Conservation (phyloP, 2,329 filamentous ascomycete species). For the Aspergillus ruber region DNA sequence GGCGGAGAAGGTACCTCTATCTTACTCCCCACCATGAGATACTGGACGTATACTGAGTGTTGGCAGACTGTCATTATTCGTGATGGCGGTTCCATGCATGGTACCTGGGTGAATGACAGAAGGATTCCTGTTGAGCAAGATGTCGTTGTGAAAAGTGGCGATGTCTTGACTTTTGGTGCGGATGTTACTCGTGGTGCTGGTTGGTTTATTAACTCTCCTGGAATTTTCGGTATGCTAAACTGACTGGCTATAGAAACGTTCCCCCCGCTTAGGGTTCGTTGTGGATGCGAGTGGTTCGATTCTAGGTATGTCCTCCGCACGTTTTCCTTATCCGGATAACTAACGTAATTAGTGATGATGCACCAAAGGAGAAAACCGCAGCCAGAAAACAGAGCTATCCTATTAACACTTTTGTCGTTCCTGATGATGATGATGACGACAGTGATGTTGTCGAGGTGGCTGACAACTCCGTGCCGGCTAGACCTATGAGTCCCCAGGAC, state of each 20-base stretch:
- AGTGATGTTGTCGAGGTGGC: conserved; percentile 19
- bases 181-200: conserved; percentile 45
- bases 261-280: conserved; percentile 27
- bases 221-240: too few relatives aligned
- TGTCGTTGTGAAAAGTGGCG: conserved; percentile 32
- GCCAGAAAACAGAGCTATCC: conserved; percentile 7
- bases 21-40: too few relatives aligned
- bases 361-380: conserved; percentile 3
- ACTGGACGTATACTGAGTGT: neutral
- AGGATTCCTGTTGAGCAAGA: conserved; percentile 34
- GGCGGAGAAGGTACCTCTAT: conserved; percentile 20
- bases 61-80: conserved; percentile 41
- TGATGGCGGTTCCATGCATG: conserved; percentile 57
- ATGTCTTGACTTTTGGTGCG: conserved; percentile 41
- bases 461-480: neutral
- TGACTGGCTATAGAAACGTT: conserved; percentile 18
- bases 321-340: too few relatives aligned
- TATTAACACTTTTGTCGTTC: conserved; percentile 36
- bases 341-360: conserved; percentile 6
- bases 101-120: conserved; percentile 50
- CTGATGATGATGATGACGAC: conserved; percentile 34
- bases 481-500: neutral
- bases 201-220: conserved; percentile 10
- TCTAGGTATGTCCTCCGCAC: conserved; percentile 9
- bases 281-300: conserved; percentile 24